Evolutionary conservation across 352 stramenopile genomes (phyloP).

Genomic region (Phytophthora cajani): DNA sequence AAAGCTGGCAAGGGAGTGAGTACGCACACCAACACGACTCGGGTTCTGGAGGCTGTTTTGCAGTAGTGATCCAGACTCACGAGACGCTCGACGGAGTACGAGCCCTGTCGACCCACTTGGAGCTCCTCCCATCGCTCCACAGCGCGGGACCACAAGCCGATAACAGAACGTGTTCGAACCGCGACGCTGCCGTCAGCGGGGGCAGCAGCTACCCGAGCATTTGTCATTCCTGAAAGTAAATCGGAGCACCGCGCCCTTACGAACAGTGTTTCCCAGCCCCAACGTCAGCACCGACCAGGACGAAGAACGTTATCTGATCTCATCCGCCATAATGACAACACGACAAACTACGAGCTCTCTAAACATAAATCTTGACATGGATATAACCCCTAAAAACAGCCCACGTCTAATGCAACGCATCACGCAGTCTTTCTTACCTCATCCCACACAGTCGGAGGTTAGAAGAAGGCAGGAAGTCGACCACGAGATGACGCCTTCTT

Average conservation of each 20-base stretch:
- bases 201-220: not conserved
- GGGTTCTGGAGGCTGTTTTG: conserved; percentile 15
- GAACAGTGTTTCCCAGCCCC: not conserved
- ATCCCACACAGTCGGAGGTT: conserved; percentile 1
- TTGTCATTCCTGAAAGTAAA: not conserved
- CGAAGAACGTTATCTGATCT: not conserved
- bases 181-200: not conserved
- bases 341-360: not conserved
- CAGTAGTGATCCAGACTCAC: conserved; percentile 28
- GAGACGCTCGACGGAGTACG: conserved; percentile 18
- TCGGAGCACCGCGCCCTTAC: not conserved
- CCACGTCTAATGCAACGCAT: not conserved
- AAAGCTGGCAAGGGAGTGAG: conserved; percentile 19
- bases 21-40: conserved; percentile 19
- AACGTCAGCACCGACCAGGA: not conserved
- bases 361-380: conserved; percentile 11
- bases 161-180: not conserved
- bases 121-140: conserved; percentile 13
- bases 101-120: conserved; percentile 25
- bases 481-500: conserved; percentile 57
- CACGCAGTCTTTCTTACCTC: not conserved
- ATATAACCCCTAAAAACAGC: not conserved
- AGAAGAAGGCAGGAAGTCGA: conserved; percentile 70
- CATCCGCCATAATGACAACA: not conserved
- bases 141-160: conserved; percentile 2